Conservation (phyloP, 2,329 filamentous ascomycete species). For the Stagonosporopsis chrysanthemi region DNA sequence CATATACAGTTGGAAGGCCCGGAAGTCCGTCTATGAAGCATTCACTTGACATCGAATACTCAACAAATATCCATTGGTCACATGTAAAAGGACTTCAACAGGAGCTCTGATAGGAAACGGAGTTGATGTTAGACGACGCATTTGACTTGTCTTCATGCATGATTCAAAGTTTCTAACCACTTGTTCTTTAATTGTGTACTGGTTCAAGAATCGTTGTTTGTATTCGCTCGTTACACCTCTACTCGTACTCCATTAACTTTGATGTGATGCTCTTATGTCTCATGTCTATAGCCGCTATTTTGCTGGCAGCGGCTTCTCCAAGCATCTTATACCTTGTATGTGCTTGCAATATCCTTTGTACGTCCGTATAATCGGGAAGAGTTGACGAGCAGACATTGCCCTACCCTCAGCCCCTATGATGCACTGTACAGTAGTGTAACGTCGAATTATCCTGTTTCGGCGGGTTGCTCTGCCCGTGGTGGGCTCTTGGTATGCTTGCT, state of each 20-base stretch:
- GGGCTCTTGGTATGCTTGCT: neutral
- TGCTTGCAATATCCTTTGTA: neutral
- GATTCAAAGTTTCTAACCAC: too few species aligned
- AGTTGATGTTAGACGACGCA: too few species aligned
- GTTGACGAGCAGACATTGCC: neutral
- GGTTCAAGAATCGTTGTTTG: too few species aligned
- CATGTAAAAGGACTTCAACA: too few species aligned
- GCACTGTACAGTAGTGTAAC: neutral
- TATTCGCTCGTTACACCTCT: neutral
- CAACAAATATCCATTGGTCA: too few species aligned
- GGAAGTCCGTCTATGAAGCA: too few species aligned
- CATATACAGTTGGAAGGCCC: too few species aligned
- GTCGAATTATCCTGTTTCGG: neutral
- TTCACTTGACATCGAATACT: too few species aligned
- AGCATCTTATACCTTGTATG: neutral
- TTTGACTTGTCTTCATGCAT: too few species aligned
- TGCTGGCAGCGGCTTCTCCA: neutral
- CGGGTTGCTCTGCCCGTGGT: neutral
- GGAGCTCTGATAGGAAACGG: too few species aligned
- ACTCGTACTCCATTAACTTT: neutral
- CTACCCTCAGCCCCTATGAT: neutral
- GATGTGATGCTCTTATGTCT: neutral
- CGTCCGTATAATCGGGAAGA: too few species aligned
- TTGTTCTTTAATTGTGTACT: too few species aligned
- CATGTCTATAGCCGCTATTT: neutral